Conservation (phyloP, 2,329 filamentous ascomycete genomes). For the Alternaria sp. region DNA sequence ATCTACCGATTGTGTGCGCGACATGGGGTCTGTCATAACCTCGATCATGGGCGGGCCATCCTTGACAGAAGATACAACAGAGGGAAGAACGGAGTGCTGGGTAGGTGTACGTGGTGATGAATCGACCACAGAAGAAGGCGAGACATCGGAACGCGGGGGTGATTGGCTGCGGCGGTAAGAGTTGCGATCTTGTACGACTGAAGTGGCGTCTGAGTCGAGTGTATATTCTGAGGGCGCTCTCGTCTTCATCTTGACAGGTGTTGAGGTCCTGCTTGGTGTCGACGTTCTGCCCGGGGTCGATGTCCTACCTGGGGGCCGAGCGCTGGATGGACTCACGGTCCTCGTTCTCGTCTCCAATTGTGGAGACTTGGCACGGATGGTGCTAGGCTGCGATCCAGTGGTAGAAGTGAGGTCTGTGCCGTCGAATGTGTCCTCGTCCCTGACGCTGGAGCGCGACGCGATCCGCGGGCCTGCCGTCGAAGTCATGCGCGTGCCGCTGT, state of each 20-base stretch:
- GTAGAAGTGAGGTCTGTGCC: conserved; percentile 53
- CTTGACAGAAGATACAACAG: conserved; percentile 37
- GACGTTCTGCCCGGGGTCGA: conserved; percentile 25
- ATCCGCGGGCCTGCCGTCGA: conserved; percentile 45
- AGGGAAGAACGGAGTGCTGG: conserved; percentile 47
- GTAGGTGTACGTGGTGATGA: conserved; percentile 56
- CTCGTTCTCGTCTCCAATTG: conserved; percentile 25
- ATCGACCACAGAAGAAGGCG: conserved; percentile 50
- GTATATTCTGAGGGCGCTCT: conserved; percentile 51
- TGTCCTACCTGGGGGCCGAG: conserved; percentile 29
- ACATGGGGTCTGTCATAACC: conserved; percentile 52
- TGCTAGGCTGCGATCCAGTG: conserved; percentile 50
- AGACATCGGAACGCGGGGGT: conserved; percentile 46
- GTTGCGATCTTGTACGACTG: conserved; percentile 51
- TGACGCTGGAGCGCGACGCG: conserved; percentile 53
- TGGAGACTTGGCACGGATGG: conserved; percentile 42
- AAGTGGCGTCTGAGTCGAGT: conserved; percentile 56
- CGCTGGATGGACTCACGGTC: conserved; percentile 32
- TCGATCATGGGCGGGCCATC: conserved; percentile 51
- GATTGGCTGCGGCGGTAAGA: conserved; percentile 31
- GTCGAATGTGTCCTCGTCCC: conserved; percentile 46
- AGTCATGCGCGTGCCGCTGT: conserved; percentile 47
- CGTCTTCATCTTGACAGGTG: conserved; percentile 33
- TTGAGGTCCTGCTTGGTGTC: conserved; percentile 30
- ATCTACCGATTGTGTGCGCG: conserved; percentile 42